Conservation (phyloP, 306 rosid species). For the Corylus americana region DNA sequence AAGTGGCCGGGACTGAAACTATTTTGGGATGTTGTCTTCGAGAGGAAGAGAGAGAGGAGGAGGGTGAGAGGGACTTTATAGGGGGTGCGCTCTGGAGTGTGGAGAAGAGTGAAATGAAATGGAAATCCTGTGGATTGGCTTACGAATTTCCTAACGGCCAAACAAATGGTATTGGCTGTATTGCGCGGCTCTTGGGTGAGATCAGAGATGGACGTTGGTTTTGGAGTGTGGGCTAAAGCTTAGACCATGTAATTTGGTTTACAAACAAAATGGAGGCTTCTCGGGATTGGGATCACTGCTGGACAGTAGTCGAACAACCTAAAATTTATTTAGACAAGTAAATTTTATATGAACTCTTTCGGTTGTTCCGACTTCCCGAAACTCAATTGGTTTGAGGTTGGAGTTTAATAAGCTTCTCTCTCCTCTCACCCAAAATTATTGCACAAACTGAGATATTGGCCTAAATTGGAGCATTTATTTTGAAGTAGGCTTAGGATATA, state of each 20-base stretch:
- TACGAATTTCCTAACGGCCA: conserved; percentile 38
- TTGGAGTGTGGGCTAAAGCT: conserved; percentile 17
- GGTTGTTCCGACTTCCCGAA: no score
- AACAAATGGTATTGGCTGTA: conserved; percentile 26
- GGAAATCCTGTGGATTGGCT: conserved; percentile 27
- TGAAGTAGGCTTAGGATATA: no score
- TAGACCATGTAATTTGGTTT: not conserved
- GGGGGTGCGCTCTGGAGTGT: conserved; percentile 8
- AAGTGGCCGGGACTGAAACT: conserved; percentile 5
- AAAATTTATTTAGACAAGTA: no score
- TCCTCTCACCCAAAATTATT: conserved; percentile 27
- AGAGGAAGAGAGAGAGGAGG: conserved; percentile 17
- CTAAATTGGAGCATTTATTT: no score
- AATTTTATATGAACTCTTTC: no score
- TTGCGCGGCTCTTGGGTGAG: conserved; percentile 37
- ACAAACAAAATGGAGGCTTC: conserved; percentile 39
- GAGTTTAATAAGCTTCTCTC: conserved; percentile 22
- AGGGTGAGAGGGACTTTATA: conserved; percentile 32
- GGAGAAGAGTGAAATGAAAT: conserved; percentile 11
- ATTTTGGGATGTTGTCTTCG: conserved; percentile 17
- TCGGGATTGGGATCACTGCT: conserved; percentile 14
- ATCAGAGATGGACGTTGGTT: conserved; percentile 25
- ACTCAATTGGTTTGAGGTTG: conserved; percentile 20
- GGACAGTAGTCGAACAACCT: no score
- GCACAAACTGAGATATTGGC: not conserved